Evolutionary conservation across 306 rosid genomes (phyloP).

Genomic region (Fragaria vesca): DNA sequence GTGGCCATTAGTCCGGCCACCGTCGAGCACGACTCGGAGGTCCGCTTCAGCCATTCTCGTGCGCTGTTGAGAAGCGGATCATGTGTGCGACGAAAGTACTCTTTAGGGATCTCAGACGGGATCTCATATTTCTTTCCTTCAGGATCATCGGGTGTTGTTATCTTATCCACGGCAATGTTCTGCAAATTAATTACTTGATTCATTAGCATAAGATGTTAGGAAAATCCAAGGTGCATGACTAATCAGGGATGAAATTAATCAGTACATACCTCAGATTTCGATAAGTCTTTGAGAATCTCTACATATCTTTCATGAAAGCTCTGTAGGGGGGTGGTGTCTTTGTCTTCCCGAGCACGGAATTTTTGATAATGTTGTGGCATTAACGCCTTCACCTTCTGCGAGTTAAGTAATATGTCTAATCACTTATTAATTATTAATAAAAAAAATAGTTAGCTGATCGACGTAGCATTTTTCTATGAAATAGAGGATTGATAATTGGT

Average conservation of each 20-base stretch:
- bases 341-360: background rate
- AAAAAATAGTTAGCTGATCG: no score
- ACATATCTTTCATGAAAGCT: background rate
- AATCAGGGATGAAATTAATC: background rate
- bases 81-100: background rate
- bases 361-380: background rate
- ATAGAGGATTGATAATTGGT: background rate
- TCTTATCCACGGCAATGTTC: background rate
- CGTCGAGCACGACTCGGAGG: conserved; percentile 35
- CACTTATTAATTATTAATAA: no score
- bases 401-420: background rate
- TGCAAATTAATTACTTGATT: background rate
- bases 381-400: background rate
- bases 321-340: background rate
- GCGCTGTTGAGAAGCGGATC: background rate
- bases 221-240: no score
- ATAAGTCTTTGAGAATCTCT: background rate
- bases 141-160: background rate
- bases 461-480: no score
- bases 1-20: conserved; percentile 32
- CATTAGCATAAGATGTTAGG: no score
- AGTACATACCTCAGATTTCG: background rate
- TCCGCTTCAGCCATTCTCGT: conserved; percentile 29
- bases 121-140: conserved; percentile 8
- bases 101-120: background rate